These are phyloP conservation scores for Croton laevigatus DNA, from an alignment of 441 rosid genomes.

Conservation along the genomic window DNA sequence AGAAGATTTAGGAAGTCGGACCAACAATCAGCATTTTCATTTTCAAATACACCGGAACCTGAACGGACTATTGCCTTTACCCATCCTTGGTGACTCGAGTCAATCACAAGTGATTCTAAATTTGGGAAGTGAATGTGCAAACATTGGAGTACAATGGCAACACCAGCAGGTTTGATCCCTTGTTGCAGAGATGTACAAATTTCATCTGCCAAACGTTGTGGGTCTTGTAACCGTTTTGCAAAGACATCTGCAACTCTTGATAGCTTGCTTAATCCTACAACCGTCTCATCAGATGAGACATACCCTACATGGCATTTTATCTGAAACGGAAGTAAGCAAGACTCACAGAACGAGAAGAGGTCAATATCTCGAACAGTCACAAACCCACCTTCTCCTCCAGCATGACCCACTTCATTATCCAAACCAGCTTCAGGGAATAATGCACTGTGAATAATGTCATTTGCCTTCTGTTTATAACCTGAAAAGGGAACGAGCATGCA, in stretches of 20 bases:
- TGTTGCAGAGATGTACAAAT: slow-evolving; percentile 70
- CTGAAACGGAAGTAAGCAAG: slow-evolving; percentile 93
- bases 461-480: slow-evolving; percentile 76
- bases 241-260: slow-evolving; percentile 85
- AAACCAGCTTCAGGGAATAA: slow-evolving; percentile 92
- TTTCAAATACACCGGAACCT: slow-evolving; percentile 77
- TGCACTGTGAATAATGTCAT: slow-evolving; percentile 80
- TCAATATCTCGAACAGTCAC: slow-evolving; percentile 89
- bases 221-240: slow-evolving; percentile 84
- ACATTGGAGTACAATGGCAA: slow-evolving; percentile 83
- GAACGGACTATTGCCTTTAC: slow-evolving; percentile 49
- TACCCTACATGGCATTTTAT: slow-evolving; percentile 85
- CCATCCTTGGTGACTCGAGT: slow-evolving; percentile 56
- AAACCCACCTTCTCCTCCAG: slow-evolving; percentile 91
- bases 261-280: slow-evolving; percentile 90
- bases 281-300: slow-evolving; percentile 76
- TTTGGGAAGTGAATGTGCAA: slow-evolving; percentile 71
- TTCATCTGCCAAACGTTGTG: slow-evolving; percentile 79
- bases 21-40: slow-evolving; percentile 57
- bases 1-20: slow-evolving; percentile 62
- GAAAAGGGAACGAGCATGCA: slow-evolving; percentile 20
- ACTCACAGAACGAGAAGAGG: slow-evolving; percentile 85
- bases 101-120: slow-evolving; percentile 43
- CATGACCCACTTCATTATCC: slow-evolving; percentile 65
- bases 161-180: slow-evolving; percentile 84